A percentile compares a stretch with the other conserved stretches of the same genome.
Evolutionary conservation across 2,329 filamentous ascomycete species (phyloP).

Genomic region (Trichophyton rubrum): DNA sequence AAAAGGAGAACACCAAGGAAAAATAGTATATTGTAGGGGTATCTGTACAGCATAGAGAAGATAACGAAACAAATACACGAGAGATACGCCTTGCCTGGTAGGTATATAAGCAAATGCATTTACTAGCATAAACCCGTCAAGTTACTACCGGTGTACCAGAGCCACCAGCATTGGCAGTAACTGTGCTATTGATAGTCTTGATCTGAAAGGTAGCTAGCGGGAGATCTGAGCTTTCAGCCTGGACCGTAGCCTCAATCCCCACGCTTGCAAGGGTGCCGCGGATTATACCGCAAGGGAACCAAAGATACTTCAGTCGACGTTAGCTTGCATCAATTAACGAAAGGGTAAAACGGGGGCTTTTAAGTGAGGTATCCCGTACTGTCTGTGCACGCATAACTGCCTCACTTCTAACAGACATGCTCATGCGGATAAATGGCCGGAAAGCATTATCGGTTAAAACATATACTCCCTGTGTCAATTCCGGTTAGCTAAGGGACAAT

Average conservation of each 20-base stretch:
- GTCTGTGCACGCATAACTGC: constrained; percentile 64
- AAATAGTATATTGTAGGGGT: neutral
- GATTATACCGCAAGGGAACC: constrained; percentile 89
- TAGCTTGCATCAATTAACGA: constrained; percentile 11
- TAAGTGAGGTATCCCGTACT: constrained; percentile 38
- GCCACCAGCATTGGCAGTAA: neutral
- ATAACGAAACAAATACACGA: neutral
- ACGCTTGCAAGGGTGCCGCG: constrained; percentile 83
- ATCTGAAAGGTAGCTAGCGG: constrained; percentile 92
- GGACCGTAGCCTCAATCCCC: constrained; percentile 81
- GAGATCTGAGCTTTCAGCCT: constrained; percentile 77
- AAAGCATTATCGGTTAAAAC: constrained; percentile 90
- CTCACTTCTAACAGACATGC: constrained; percentile 61
- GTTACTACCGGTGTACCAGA: neutral
- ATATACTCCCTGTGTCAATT: constrained; percentile 60
- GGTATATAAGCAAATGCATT: neutral
- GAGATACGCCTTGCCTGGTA: neutral
- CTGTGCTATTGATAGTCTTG: constrained; percentile 45
- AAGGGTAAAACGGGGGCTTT: neutral
- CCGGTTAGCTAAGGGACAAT: neutral
- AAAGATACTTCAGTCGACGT: constrained; percentile 56
- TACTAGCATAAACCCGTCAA: neutral
- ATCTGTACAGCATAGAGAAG: neutral
- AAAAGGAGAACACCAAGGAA: neutral
- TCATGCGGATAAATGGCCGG: constrained; percentile 80